Base-by-base conservation (phyloP, 2,329 filamentous ascomycete species). In the Neonectria hederae region DNA sequence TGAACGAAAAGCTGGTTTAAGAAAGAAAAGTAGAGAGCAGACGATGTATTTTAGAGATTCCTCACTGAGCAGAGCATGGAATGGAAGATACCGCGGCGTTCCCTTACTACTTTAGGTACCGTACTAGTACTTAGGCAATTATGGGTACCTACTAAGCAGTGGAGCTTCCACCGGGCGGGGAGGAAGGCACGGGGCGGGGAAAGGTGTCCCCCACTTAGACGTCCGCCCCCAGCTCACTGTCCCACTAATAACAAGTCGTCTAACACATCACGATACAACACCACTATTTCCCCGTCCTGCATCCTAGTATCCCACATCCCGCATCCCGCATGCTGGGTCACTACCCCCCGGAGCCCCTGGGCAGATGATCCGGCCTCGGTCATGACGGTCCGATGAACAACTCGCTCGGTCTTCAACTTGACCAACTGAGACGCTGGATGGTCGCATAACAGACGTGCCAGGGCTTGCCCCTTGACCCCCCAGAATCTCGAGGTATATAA, bases 381-480 rank as follows among this genome's bases (percentile, higher is more conserved):
- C 79, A 78, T 76, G 77, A 84, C 83, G 83, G 82, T 84, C 84
- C 84, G 83, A 81, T 65, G 63, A 19, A 32, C 28, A 51, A 51
- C 57, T 70, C 65, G 53, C 57, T 58, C 57, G 49, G 57, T 54
- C 63, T 49, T 35, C 24, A 32, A 32, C 54, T 24, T 26, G 55
- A 66, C 65, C 61, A 62, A 63, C 62, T 54, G 59, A 60, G 61
- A 38, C 14, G 51, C 64, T 65, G 59, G 59, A 70, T 54, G 62
- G 58, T 58, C 62, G 65, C 57, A 60, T 54, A 28, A 60, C 42
- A 17, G 28, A 63, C 42, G 22, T 54, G 51, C 61, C 48, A 48
- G 54, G 61, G 54, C 59, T 24, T 21, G 38, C 30, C 38, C 45
- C 54, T 52, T 32, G 24, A 24, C 28, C 48, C 59, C 68, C 67